Conservation (phyloP, 73 alveolate species). For the Durusdinium trenchii region DNA sequence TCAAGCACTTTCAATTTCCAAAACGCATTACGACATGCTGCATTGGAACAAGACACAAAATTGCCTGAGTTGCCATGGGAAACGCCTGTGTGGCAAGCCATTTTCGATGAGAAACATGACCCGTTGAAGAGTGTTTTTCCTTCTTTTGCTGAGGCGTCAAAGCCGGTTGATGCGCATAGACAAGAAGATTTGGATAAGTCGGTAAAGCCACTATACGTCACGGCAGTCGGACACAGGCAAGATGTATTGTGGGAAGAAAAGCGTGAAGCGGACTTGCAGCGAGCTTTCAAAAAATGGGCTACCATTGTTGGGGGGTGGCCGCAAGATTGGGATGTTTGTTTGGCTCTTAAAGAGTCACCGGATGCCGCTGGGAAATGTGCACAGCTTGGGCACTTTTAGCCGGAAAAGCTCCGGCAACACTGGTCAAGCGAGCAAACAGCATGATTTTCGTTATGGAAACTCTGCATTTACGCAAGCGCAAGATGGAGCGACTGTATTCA, state of each 20-base stretch:
- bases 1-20: background rate
- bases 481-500: background rate
- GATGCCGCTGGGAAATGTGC: background rate
- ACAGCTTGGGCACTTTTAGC: background rate
- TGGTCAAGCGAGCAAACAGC: background rate
- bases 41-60: background rate
- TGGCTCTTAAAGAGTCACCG: background rate
- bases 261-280: background rate
- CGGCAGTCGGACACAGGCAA: background rate
- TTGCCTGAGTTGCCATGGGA: background rate
- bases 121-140: background rate
- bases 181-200: background rate
- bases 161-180: background rate
- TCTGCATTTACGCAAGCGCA: background rate
- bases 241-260: background rate
- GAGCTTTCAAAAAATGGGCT: background rate
- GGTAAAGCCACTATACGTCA: background rate
- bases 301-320: background rate
- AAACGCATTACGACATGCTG: background rate
- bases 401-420: slow-evolving; percentile 1
- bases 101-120: background rate
- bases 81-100: background rate
- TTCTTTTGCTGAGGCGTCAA: background rate
- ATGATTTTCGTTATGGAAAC: background rate
- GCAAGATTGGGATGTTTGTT: background rate